Evolutionary conservation across 192 early-diverging fungal species (phyloP).

Genomic region (Coemansia sp.): DNA sequence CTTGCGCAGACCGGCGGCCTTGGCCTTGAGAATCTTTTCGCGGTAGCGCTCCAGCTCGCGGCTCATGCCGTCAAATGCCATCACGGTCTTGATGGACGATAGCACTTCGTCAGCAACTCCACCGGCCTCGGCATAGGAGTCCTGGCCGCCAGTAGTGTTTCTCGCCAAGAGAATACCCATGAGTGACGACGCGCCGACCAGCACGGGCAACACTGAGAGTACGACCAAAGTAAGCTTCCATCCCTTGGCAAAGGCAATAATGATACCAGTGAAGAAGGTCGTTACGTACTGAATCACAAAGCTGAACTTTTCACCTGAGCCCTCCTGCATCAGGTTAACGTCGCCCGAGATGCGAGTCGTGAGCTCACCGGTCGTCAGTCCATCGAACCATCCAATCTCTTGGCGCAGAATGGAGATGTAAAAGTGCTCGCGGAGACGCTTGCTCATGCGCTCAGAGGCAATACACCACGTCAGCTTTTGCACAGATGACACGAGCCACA

Average conservation of each 20-base stretch:
- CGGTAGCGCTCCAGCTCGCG: slow-evolving; percentile 67
- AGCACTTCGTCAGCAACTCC: slow-evolving; percentile 85
- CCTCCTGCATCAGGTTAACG: slow-evolving; percentile 85
- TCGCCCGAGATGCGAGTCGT: slow-evolving; percentile 86
- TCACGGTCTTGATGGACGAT: slow-evolving; percentile 82
- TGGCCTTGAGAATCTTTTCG: slow-evolving; percentile 62
- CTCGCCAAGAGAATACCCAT: slow-evolving; percentile 59
- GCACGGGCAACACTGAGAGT: slow-evolving; percentile 70
- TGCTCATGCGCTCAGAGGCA: slow-evolving; percentile 61
- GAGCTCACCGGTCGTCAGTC: slow-evolving; percentile 73
- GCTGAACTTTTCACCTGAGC: slow-evolving; percentile 83
- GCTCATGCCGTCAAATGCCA: slow-evolving; percentile 77
- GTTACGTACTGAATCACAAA: slow-evolving; percentile 62
- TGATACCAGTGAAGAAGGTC: slow-evolving; percentile 72
- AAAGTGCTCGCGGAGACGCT: slow-evolving; percentile 75
- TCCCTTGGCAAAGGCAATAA: slow-evolving; percentile 76
- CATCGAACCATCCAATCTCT: slow-evolving; percentile 88
- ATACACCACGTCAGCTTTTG: slow-evolving; percentile 27
- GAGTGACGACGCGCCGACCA: slow-evolving; percentile 58
- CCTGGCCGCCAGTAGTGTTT: slow-evolving; percentile 55
- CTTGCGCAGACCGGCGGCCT: slow-evolving; percentile 62
- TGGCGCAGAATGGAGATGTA: slow-evolving; percentile 79
- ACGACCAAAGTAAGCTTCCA: slow-evolving; percentile 86
- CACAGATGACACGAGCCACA: slow-evolving; percentile 16
- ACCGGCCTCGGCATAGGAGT: slow-evolving; percentile 81